Conservation (phyloP, 345 rosid genomes). For the Moringa oleifera region DNA sequence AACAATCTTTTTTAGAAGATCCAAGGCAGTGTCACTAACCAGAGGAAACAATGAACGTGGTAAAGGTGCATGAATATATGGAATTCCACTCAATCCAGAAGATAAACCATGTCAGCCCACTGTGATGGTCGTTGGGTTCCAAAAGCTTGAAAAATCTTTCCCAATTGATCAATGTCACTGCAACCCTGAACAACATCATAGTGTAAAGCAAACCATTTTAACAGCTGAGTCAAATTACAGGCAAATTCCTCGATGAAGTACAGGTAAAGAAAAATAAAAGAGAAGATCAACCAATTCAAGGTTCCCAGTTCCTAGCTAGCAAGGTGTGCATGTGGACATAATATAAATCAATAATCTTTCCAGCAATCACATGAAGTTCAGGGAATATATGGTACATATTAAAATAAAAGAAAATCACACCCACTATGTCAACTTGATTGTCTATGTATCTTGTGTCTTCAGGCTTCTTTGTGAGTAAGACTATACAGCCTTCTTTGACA, state of each 20-base stretch:
- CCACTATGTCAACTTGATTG: too few relatives aligned
- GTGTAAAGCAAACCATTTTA: background rate
- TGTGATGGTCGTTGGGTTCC: constrained; percentile 50
- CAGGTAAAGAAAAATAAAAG: background rate
- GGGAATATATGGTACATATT: too few relatives aligned
- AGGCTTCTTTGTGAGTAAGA: too few relatives aligned
- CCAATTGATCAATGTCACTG: constrained; percentile 52
- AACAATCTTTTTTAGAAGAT: constrained; percentile 51
- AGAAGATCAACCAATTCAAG: background rate
- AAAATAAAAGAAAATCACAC: too few relatives aligned
- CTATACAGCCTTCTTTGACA: too few relatives aligned
- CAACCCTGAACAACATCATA: constrained; percentile 26
- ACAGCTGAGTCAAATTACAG: background rate
- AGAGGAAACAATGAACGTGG: constrained; percentile 41
- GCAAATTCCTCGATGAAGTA: background rate
- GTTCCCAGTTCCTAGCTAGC: background rate
- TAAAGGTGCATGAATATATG: constrained; percentile 35
- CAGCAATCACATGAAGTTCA: too few relatives aligned
- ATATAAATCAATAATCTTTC: background rate
- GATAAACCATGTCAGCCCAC: constrained; percentile 55
- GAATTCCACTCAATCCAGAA: constrained; percentile 53
- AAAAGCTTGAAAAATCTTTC: constrained; percentile 50
- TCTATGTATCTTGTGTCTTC: too few relatives aligned
- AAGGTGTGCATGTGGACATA: background rate
- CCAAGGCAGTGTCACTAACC: constrained; percentile 52